Base-by-base conservation (phyloP, 169 alveolate genomes). In the Eimeria falciformis region DNA sequence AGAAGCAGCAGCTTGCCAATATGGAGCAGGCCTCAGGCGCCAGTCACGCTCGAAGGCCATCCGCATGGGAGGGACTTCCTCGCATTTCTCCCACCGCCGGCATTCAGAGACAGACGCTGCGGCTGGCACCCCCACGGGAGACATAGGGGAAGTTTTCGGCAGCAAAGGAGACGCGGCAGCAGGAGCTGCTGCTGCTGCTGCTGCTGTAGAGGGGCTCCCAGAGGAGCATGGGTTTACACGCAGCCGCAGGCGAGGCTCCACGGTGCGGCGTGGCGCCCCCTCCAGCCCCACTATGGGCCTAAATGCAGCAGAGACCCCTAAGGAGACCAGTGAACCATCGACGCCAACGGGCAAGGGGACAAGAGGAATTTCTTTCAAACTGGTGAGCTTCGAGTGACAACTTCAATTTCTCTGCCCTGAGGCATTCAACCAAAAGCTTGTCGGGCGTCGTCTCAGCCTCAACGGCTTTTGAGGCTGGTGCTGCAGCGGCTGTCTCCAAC, bases 111-210 rank as follows among this genome's bases (percentile, higher is more conserved):
- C 43, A 81, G 53, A 18, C 23, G 25, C 73, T 33, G 55, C 71
- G 33, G 27, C 18, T 37, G 50, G 50, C 45, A 27, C 91, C 78
- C 25, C 29, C 5, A 5, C n/a, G 5, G 82, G 25, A 3, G 84
- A 85, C 27, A 85, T 3, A 27, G 73, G 55, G 5, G 65, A 33
- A 37, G 86, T 2, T 21, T 68, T 18, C 37, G 58, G 53, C 29
- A 86, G 37, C 68, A 62, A 27, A 87, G 66, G 66, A 27, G 68
- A 37, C 18, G 47, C 75, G 14, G 55, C n/a, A n/a, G 86, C 7
- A 21, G 65, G 56, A 33, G 75, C 2, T 65, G 75, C 75, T 9
- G 25, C 23, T 58, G 69, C 69, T 58, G 69, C 69, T 58, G 69
- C 69, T 58, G 69, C 69, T 11, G 4, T 11, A 43, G 75, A 27